Evolutionary conservation across 768 basidiomycete genomes (phyloP).

Genomic region (Coprinopsis cinerea): DNA sequence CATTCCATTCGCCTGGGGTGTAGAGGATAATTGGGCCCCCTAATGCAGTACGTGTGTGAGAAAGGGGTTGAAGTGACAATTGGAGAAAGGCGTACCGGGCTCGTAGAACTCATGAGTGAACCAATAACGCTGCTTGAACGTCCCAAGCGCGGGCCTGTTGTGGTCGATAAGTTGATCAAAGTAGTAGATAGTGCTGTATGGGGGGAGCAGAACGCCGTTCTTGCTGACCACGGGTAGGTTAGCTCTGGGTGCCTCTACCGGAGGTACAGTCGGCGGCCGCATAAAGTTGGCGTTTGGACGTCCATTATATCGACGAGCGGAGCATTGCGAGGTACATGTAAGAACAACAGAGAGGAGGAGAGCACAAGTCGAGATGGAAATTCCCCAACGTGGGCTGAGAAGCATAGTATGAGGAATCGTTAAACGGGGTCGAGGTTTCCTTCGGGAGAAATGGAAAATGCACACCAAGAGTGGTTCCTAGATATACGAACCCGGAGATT

Average conservation of each 20-base stretch:
- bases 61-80: neutral
- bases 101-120: conserved; percentile 63
- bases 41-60: conserved; percentile 13
- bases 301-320: conserved; percentile 23
- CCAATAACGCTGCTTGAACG: conserved; percentile 77
- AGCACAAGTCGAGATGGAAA: conserved; percentile 16
- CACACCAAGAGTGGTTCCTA: neutral
- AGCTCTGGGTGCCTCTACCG: conserved; percentile 20
- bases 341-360: conserved; percentile 14
- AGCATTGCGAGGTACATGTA: no score
- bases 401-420: conserved; percentile 6
- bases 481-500: conserved; percentile 2
- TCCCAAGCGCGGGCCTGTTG: conserved; percentile 52
- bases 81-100: conserved; percentile 11
- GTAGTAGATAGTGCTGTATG: conserved; percentile 40
- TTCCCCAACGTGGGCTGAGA: conserved; percentile 16
- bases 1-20: conserved; percentile 64
- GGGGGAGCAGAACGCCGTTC: conserved; percentile 39
- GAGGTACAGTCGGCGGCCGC: conserved; percentile 32
- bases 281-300: conserved; percentile 37
- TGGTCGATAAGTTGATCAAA: conserved; percentile 59
- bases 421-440: neutral
- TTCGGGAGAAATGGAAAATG: neutral
- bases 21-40: conserved; percentile 58
- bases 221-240: conserved; percentile 33